Evolutionary conservation across 2,329 filamentous ascomycete genomes (phyloP), one percentile per base, ranked within the genome.

Genomic region (Decorospora gaudefroyi): DNA sequence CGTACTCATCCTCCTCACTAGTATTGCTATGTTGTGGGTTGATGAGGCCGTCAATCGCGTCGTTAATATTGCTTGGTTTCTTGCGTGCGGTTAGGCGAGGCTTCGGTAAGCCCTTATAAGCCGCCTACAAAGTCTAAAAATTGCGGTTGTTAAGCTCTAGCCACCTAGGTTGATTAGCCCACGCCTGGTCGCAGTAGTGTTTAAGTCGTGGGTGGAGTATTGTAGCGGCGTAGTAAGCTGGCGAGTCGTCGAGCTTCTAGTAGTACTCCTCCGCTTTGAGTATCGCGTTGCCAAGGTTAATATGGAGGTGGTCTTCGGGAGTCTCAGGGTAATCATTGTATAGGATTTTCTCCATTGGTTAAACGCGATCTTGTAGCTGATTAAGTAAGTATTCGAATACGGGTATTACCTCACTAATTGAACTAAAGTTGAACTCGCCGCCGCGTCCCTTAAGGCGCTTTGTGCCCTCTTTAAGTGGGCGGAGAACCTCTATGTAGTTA

Each of bases 201-300:
- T 44, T 48, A 18, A 33, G 39, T 19, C 26, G 18, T 4, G 31
- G 26, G 21, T 42, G 22, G 21, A 46, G 43, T 11, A 22, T 35
- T 13, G 23, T 42, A n/a, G n/a, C n/a, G n/a, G n/a, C n/a, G n/a
- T n/a, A n/a, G n/a, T n/a, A n/a, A n/a, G n/a, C n/a, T n/a, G 25
- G 40, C 10, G 40, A 43, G 11, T 32, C 22, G 23, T 43, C 13
- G 13, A 48, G 40, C 30, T 34, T 39, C 4, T 12, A 11, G 32
- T 43, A 48, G 26, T 48, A 48, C 5, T 38, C 33, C 4, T 44
- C 18, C 15, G 26, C 13, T 22, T 44, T 48, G 11, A 15, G 19
- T 8, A 23, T 6, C 6, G 21, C 21, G 21, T 6, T 10, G 10
- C 21, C 6, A 10, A 47, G 10, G 26, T 41, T 42, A 16, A 47